A percentile compares a stretch with the other conserved stretches of the same genome.
These are phyloP conservation scores for Colletotrichum somersetense DNA, from an alignment of 2,329 filamentous ascomycete genomes.

Conservation along the genomic window DNA sequence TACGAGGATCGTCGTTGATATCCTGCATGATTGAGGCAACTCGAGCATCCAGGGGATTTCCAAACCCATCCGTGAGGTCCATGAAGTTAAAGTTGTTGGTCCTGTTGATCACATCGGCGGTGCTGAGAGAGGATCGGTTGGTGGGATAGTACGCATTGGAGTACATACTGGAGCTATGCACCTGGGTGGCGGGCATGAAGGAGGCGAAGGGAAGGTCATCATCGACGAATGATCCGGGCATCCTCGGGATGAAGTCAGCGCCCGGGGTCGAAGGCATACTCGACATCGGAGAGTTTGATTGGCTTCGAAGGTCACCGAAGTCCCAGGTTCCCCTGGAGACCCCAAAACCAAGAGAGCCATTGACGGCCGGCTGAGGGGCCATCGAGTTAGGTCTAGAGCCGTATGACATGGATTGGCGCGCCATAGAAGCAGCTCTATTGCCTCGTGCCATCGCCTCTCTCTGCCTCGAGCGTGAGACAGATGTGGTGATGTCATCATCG, in stretches of 20 bases:
- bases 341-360: neutral
- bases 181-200: constrained; percentile 14
- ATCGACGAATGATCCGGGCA: constrained; percentile 29
- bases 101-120: constrained; percentile 35
- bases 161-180: neutral
- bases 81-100: constrained; percentile 38
- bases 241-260: constrained; percentile 11
- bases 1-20: constrained; percentile 53
- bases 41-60: constrained; percentile 50
- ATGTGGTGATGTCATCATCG: constrained; percentile 50
- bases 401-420: neutral
- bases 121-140: constrained; percentile 15
- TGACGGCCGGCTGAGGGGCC: neutral
- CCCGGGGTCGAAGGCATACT: constrained; percentile 13
- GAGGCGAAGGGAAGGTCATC: constrained; percentile 5
- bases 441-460: neutral
- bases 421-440: neutral
- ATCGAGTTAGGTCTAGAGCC: neutral
- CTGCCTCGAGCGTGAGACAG: constrained; percentile 21
- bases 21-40: constrained; percentile 45
- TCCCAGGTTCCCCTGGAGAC: neutral
- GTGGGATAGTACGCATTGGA: neutral
- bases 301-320: neutral
- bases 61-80: constrained; percentile 49
- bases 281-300: constrained; percentile 6